phyloP scores from a whole-genome alignment of 1,284 basidiomycete species.

The Pseudozyma thailandica region DNA sequence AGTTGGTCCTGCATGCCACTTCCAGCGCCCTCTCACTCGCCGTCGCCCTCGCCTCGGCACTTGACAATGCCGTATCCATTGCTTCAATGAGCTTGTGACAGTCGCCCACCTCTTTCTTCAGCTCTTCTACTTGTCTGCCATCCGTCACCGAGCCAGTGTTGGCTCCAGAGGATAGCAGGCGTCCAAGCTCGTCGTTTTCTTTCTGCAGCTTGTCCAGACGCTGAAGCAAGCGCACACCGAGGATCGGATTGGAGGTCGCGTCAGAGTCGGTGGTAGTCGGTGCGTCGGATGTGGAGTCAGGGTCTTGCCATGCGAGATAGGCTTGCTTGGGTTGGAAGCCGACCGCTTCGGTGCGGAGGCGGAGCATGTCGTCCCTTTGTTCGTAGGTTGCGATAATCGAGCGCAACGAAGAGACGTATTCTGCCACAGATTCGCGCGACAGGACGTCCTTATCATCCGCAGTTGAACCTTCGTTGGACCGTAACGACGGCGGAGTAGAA shows the following conservation, averaged over 20 bases:
- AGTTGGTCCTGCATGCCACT: constrained; percentile 31
- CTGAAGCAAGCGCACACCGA: constrained; percentile 50
- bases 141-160: background rate
- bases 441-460: too few relatives aligned
- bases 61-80: constrained; percentile 28
- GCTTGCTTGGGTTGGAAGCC: constrained; percentile 47
- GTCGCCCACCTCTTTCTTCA: constrained; percentile 22
- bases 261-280: background rate
- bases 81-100: constrained; percentile 31
- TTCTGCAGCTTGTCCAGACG: constrained; percentile 36
- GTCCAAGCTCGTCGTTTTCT: constrained; percentile 49
- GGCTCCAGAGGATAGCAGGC: constrained; percentile 16
- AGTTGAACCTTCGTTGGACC: background rate
- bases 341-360: constrained; percentile 49
- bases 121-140: background rate
- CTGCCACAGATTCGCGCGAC: too few relatives aligned
- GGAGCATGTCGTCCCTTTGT: constrained; percentile 40
- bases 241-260: constrained; percentile 23
- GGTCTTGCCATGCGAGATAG: constrained; percentile 28
- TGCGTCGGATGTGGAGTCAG: background rate
- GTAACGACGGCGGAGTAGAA: constrained; percentile 14
- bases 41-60: constrained; percentile 19
- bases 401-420: constrained; percentile 23
- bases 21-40: constrained; percentile 31
- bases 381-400: constrained; percentile 22